Base-by-base conservation (phyloP, 2,329 filamentous ascomycete species). In the Clarireedia paspali region DNA sequence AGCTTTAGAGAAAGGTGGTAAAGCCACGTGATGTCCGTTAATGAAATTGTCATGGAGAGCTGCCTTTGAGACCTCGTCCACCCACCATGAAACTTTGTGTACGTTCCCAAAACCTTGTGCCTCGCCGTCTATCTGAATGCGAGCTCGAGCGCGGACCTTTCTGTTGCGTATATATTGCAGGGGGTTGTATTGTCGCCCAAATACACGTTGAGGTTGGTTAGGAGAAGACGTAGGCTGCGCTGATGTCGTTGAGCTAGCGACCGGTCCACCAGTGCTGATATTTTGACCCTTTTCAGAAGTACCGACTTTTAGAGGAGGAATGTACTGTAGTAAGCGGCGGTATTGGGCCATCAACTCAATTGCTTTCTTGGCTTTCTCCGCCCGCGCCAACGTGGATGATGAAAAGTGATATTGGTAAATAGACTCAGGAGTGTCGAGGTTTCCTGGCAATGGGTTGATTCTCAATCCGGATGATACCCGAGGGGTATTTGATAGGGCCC, bases 141-240 rank as follows among this genome's bases (percentile, higher is more conserved):
- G 82, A 71, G 95, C 89, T 15, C 91, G 81, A 26, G 87, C 86
- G 60, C 94, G 81, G 12, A 94, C 81, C 68, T 91, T 92, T 48
- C 92, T 82, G 67, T 99, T 97, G 20, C 94, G 85, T 55, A 97
- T 88, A 64, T 90, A 90, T 70, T 97, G 94, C 24, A 99, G 73
- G 4, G 92, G 94, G 68, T 99, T 96, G 69, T 97, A 97, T 2
- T 77, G 73, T 52, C 91, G 84, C 4, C 88, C 87, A 6, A 85
- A 70, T 5, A 57, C 51, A 24, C 59, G 55, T 9, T 49, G 47
- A 17, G 55, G 12, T 7, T 53, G 44, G 65, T 63, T 73, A 50
- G 60, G 70, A 70, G 54, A 70, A 58, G 57, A 69, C 53, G 63
- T 74, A 67, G 56, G 64, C 69, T 58, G 73, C 62, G 48, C 72